phyloP scores from a whole-genome alignment of 2,329 filamentous ascomycete species.

The Ascochyta viciae-villosae region DNA sequence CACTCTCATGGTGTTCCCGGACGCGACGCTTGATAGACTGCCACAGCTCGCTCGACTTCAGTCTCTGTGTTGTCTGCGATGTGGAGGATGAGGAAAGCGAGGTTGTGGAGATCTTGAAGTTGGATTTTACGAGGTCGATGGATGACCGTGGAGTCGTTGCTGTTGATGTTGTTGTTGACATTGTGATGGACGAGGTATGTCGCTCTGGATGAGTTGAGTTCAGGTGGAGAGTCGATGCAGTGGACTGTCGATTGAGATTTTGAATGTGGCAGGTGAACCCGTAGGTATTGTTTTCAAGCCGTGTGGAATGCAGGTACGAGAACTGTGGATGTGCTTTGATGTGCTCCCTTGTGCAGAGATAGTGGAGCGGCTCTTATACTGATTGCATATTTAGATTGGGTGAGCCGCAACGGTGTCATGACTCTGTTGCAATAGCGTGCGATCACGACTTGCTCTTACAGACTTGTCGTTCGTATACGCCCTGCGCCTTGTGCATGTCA shows the following conservation, averaged over 20 bases:
- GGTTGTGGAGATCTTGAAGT: conserved; percentile 5
- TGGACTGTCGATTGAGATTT: too few relatives aligned
- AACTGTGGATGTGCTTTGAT: too few relatives aligned
- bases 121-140: conserved; percentile 22
- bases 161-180: conserved; percentile 21
- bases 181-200: background rate
- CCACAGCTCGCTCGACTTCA: conserved; percentile 22
- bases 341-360: too few relatives aligned
- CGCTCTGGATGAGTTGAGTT: too few relatives aligned
- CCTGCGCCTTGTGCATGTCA: conserved; percentile 8
- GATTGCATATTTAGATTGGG: too few relatives aligned
- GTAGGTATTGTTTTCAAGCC: too few relatives aligned
- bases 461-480: background rate
- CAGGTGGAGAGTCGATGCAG: too few relatives aligned
- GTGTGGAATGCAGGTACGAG: too few relatives aligned
- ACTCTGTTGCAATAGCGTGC: background rate
- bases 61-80: background rate
- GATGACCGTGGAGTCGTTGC: conserved; percentile 29
- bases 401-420: background rate
- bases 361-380: too few relatives aligned
- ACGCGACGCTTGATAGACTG: conserved; percentile 25
- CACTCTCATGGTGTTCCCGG: conserved; percentile 30
- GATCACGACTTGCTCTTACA: background rate
- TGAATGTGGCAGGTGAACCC: too few relatives aligned
- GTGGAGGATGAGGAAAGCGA: conserved; percentile 9